Evolutionary conservation across 129 eudicot species (phyloP), one percentile per base, ranked within the genome.

Genomic region (Helianthus annuus): DNA sequence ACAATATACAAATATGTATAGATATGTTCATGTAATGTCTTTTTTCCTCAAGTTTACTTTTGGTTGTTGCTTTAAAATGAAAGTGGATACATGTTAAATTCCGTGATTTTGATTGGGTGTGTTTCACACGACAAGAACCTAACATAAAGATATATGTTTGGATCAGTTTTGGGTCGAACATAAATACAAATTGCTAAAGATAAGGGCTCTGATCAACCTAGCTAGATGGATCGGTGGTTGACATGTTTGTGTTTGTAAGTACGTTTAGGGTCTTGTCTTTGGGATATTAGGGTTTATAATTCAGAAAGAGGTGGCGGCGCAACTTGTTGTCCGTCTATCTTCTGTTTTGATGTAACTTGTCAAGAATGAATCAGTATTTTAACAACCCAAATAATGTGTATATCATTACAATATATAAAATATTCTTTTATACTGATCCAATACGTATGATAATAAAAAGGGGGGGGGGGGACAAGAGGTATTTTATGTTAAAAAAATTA

Each of bases 1-100:
- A 40, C 19, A 42, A 24, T 46, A 12, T 74, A 12, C 11, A 74
- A 16, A 64, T 38, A 36, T 63, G 24, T 74, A 39, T 39, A 38
- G 48, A 16, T 51, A 51, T 52, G 40, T 57, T 17, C 15, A 60
- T 72, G 66, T 72, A 15, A 61, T 71, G 27, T 71, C 9, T 54
- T 29, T 66, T 29, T n/a, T 16, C n/a, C 22, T 24, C 12, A 13
- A 64, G 34, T 66, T 65, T 15, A 5, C 34, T 27, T 40, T 64
- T 24, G 70, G 46, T 52, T 24, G 9, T 14, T 14, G 44, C 13
- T 68, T 42, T 39, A 14, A 44, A 59, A 19, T 59, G 49, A 66
- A 53, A 73, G 32, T 17, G 60, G 3, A 39, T 52, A 38, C 44
- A 40, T 74, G 3, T 24, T 36, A 38, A 11, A 6, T 63, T 52